Conservation (phyloP, 2,329 filamentous ascomycete species). For the Claviceps pazoutovae region DNA sequence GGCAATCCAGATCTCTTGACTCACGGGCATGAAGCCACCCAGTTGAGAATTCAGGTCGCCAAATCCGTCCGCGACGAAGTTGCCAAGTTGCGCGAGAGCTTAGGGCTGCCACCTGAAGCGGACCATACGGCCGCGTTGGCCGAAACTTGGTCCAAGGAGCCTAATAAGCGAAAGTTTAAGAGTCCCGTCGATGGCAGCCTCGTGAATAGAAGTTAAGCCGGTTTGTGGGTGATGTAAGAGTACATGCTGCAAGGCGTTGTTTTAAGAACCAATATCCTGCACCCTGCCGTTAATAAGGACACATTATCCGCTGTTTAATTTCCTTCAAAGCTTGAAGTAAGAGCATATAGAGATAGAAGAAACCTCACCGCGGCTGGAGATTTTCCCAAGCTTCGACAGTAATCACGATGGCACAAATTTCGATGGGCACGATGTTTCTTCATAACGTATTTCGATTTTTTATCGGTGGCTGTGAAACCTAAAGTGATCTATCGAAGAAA, state of each 20-base stretch:
- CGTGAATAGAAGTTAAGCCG: constrained; percentile 21
- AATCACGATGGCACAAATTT: too few relatives aligned
- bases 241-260: too few relatives aligned
- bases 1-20: constrained; percentile 33
- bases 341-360: too few relatives aligned
- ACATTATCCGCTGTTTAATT: too few relatives aligned
- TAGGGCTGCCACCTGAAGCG: constrained; percentile 63
- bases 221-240: background rate
- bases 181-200: constrained; percentile 41
- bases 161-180: constrained; percentile 31
- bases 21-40: constrained; percentile 48
- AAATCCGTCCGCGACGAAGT: constrained; percentile 66
- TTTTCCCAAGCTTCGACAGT: too few relatives aligned
- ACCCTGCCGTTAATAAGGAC: too few relatives aligned
- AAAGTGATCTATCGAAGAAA: background rate
- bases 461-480: background rate
- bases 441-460: background rate
- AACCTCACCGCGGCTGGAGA: too few relatives aligned
- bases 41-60: constrained; percentile 62
- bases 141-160: constrained; percentile 60
- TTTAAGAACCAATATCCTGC: too few relatives aligned
- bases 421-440: background rate
- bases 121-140: constrained; percentile 64
- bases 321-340: too few relatives aligned
- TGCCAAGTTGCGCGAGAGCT: constrained; percentile 55